Evolutionary conservation across 2,329 filamentous ascomycete species (phyloP).

Genomic region (Venturia aucupariae): DNA sequence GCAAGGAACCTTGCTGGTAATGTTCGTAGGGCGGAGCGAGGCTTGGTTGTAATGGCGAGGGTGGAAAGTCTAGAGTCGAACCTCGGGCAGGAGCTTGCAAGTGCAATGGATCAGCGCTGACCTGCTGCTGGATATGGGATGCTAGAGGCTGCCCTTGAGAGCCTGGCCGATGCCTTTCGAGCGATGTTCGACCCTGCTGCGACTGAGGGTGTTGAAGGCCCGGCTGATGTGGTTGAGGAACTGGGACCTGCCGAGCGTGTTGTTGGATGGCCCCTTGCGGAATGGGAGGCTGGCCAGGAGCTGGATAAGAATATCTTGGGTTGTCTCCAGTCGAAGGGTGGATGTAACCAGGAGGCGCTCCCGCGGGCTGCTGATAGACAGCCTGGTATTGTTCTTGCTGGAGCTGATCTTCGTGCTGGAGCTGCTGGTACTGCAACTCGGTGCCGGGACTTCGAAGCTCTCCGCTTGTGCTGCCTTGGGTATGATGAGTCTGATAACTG

Average conservation of each 20-base stretch:
- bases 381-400: slow-evolving; percentile 22
- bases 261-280: background rate
- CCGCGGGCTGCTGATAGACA: slow-evolving; percentile 21
- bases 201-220: slow-evolving; percentile 13
- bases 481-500: slow-evolving; percentile 21
- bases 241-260: background rate
- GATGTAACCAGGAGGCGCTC: slow-evolving; percentile 15
- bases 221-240: slow-evolving; percentile 3
- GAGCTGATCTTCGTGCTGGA: slow-evolving; percentile 26
- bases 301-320: slow-evolving; percentile 9
- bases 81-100: slow-evolving; percentile 6
- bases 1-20: slow-evolving; percentile 19
- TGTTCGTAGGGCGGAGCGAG: slow-evolving; percentile 15
- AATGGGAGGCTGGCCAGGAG: background rate
- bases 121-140: slow-evolving; percentile 11
- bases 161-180: slow-evolving; percentile 9
- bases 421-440: slow-evolving; percentile 26
- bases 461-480: slow-evolving; percentile 13
- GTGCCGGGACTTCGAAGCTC: slow-evolving; percentile 20
- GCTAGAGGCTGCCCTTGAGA: slow-evolving; percentile 5
- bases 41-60: background rate
- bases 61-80: slow-evolving; percentile 3
- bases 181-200: background rate
- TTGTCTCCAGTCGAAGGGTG: background rate
- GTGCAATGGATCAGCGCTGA: background rate